Base-by-base conservation (phyloP, 192 early-diverging fungal genomes). In the Podila verticillata region DNA sequence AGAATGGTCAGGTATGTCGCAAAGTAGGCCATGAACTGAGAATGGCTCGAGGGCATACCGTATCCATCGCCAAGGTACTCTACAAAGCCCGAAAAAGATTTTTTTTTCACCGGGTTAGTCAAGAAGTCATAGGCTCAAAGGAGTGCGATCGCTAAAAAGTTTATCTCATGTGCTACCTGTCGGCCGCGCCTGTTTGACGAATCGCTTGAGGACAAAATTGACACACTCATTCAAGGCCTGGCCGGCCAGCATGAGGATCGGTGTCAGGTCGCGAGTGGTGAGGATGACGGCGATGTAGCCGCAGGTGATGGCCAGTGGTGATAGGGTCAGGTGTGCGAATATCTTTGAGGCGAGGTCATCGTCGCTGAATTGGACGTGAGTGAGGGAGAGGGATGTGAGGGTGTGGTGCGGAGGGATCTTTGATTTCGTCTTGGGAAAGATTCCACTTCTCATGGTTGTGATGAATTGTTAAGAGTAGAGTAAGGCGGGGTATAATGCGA, bases 31-130 rank as follows among this genome's bases (percentile, higher is more conserved):
- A 95, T 91, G 69, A 95, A 94, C 71, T 96, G 93, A 12, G 93
- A 81, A 74, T 96, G 95, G 58, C 87, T 89, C 4, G 91, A 93
- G 5, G 95, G 95, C 95, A 96, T 96, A 2, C 93, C 95, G 82
- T 96, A 95, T n/a, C 92, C 92, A 30, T 84, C 82, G 3, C 92
- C 91, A 20, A 93, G 74, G 70, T 90, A 88, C 31, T 79, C 92
- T 93, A 83, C 15, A n/a, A 56, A n/a, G n/a, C 19, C 48, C 49
- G 20, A 10, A 65, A 34, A 34, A 2, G 48, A 20, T 22, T 51
- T 56, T 66, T 35, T 17, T 8, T 35, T 57, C 39, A 20, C 19
- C 9, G 20, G 34, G 7, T 35, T 29, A 35, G 31, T 9, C 22
- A 19, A n/a, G 36, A 3, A 59, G 2, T 10, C 7, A 32, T 12